Evolutionary conservation across 1,284 basidiomycete species (phyloP), one percentile per base, ranked within the genome.

Genomic region (Moniliophthora roreri): DNA sequence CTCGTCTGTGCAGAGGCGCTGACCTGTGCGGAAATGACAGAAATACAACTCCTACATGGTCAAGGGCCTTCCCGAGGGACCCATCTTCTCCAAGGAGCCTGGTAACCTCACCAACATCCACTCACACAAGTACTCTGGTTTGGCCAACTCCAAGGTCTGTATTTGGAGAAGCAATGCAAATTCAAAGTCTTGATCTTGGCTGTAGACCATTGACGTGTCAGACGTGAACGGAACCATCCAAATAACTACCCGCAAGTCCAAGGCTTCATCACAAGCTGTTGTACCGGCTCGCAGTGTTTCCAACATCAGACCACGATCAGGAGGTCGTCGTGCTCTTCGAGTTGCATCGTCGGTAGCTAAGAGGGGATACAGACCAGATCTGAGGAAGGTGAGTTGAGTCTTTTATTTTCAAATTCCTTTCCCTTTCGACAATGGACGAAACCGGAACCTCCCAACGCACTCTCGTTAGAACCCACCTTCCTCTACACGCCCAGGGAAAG

Each of bases 91-190:
- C 63, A 85, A 77, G 71, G 92, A 94, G 79, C 82, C 87, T 60
- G 91, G 89, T 62, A 95, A 95, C 80, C 82, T 94, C 69, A 75
- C 79, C 56, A 94, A 92, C 78, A 65, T 92, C 62, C 89, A 94
- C 78, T 94, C 93, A 26, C 79, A 82, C 80, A 95, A 94, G 71
- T 94, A 83, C 80, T 95, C 93, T 57, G 92, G 92, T 59, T 77
- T 95, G 60, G 84, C 87, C 65, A 93, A 95, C 79, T 59, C 76
- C 62, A 93, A 92, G 85, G 90, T 88, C 56, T 53, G 72, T 26
- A 3, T 13, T 18, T 11, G 13, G 3, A 34, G 48, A 13, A 36
- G 15, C 39, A 16, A 36, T 34, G 10, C 10, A 34, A 13, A 51
- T 20, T 24, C 23, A 44, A 36, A 15, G 18, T 8, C 26, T 24